Evolutionary conservation across 176 grass and related monocot genomes (phyloP), one percentile per base, ranked within the genome.

Genomic region (Triticum turgidum): DNA sequence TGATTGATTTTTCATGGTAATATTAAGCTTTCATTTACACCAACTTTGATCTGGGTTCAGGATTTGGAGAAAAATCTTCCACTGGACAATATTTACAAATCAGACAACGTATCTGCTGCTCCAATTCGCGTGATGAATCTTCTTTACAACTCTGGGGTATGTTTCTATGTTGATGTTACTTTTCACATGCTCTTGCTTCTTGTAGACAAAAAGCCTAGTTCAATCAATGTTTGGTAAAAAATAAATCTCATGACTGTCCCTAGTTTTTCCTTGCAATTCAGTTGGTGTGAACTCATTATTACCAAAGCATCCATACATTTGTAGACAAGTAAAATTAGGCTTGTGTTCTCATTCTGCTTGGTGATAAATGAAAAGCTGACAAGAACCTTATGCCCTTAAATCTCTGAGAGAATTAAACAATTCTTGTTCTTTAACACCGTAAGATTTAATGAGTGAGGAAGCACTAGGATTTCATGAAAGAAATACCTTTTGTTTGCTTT

Each of bases 1-100:
- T 68, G 52, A 68, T 35, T 87, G 39, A 66, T 72, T 86, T 83
- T 83, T 17, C 59, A 29, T 68, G 49, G 21, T 63, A 38, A 27
- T 47, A 73, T 79, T 73, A 79, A 66, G 42, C 42, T 80, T 38
- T 72, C 9, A 4, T 80, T 87, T 87, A 87, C 80, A 61, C 25
- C 24, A 47, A 80, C 14, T 74, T 86, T 56, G 14, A 67, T 80
- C 13, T 73, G 59, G 56, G 66, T 69, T 85, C 61, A 98, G 96
- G 89, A 87, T 83, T 92, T 98, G 88, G 93, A 98, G 85, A 91
- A 84, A 80, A 93, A 98, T 87, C 96, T 98, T 90, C 96, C 96
- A 45, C 44, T 98, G 89, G 96, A 98, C 34, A 70, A 82, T 86
- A 84, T 91, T 62, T 98, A 92, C 91, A 98, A 98, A 93, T 95